Evolutionary conservation across 805 yeast genomes (phyloP).

Genomic region (Jamesozyma spencerorum): DNA sequence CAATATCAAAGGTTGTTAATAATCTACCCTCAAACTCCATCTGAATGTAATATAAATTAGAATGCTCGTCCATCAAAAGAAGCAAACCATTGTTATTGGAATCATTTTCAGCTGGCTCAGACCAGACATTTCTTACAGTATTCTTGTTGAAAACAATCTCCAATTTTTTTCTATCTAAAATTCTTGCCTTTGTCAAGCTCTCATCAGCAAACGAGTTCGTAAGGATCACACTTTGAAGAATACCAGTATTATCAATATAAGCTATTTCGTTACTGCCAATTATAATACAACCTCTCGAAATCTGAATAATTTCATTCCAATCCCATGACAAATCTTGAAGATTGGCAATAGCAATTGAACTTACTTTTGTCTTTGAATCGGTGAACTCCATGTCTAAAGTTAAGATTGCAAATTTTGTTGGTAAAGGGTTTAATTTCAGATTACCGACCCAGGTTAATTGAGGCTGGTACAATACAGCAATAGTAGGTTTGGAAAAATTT

Average conservation of each 20-base stretch:
- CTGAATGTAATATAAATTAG: conserved; percentile 21
- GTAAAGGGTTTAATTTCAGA: conserved; percentile 13
- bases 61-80: conserved; percentile 21
- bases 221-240: conserved; percentile 29
- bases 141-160: conserved; percentile 15
- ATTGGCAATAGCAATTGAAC: conserved; percentile 60
- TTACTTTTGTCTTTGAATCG: conserved; percentile 12
- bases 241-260: conserved; percentile 62
- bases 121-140: conserved; percentile 11
- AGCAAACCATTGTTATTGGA: conserved; percentile 11
- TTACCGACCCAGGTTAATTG: conserved; percentile 70
- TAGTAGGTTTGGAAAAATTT: conserved; percentile 74
- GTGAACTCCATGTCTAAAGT: conserved; percentile 43
- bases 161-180: conserved; percentile 33
- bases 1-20: conserved; percentile 22
- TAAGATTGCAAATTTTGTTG: conserved; percentile 19
- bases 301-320: conserved; percentile 51
- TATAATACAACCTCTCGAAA: conserved; percentile 54
- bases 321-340: conserved; percentile 67
- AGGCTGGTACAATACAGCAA: conserved; percentile 55
- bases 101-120: conserved; percentile 5
- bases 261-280: conserved; percentile 70
- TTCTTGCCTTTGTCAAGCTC: conserved; percentile 43
- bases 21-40: conserved; percentile 27
- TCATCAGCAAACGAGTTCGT: conserved; percentile 30